phyloP scores from a whole-genome alignment of 306 rosid species.

The Quercus ilex region DNA sequence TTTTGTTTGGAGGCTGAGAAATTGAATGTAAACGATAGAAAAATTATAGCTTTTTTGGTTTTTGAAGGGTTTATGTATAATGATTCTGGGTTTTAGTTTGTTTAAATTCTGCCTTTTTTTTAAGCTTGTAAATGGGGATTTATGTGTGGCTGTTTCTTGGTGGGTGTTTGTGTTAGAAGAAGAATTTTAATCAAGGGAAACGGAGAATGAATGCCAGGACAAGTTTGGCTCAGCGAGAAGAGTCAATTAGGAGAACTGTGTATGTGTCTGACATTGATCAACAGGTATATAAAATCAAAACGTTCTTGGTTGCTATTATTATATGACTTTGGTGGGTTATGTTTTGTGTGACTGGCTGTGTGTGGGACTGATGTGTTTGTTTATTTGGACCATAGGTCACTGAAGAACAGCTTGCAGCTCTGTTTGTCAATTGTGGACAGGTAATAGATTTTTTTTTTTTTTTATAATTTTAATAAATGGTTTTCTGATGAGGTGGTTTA shows the following conservation, averaged over 20 bases:
- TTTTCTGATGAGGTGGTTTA: constrained; percentile 13
- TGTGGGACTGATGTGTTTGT: constrained; percentile 17
- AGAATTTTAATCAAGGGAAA: constrained; percentile 77
- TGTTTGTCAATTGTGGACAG: constrained; percentile 90
- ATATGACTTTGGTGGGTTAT: constrained; percentile 4
- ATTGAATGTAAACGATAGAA: background rate
- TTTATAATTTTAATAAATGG: background rate
- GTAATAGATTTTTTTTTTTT: constrained; percentile 31
- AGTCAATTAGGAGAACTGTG: constrained; percentile 90
- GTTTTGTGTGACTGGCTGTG: constrained; percentile 10
- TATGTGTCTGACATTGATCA: constrained; percentile 99
- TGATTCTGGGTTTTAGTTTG: background rate
- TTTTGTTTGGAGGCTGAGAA: constrained; percentile 1
- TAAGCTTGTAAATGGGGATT: background rate
- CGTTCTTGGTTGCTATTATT: background rate
- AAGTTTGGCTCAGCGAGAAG: constrained; percentile 73
- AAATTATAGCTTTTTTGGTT: constrained; percentile 13
- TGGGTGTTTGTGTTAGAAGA: constrained; percentile 47
- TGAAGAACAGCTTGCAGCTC: constrained; percentile 97
- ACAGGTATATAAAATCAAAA: constrained; percentile 40
- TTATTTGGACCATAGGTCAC: constrained; percentile 61
- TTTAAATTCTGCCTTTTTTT: background rate
- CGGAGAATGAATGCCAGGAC: constrained; percentile 61
- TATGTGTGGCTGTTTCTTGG: background rate
- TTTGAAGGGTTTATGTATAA: background rate